Conservation (phyloP, 257 asterid species). For the Voacanga thouarsii region DNA sequence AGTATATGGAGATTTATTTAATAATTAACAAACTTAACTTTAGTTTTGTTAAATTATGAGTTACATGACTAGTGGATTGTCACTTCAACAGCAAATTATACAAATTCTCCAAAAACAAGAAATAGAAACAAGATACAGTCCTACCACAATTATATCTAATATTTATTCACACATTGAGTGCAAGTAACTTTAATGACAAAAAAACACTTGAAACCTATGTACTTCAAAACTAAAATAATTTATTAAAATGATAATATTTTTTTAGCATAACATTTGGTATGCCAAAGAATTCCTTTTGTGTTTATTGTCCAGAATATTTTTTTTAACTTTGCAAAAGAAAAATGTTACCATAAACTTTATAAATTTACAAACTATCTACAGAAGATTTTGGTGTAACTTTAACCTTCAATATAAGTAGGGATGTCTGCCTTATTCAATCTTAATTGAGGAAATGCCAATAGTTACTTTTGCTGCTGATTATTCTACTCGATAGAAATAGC, state of each 20-base stretch:
- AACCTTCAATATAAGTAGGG: neutral
- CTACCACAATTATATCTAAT: too few relatives aligned
- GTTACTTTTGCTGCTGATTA: constrained; percentile 55
- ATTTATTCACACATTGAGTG: neutral
- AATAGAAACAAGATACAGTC: too few relatives aligned
- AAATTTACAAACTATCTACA: neutral
- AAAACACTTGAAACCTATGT: too few relatives aligned
- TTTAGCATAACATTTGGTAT: neutral
- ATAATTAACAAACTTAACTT: too few relatives aligned
- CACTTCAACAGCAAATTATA: too few relatives aligned
- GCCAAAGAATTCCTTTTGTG: neutral
- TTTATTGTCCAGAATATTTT: constrained; percentile 13
- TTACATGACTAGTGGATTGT: too few relatives aligned
- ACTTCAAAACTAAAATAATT: too few relatives aligned
- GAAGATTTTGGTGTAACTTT: neutral
- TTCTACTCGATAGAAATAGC: constrained; percentile 67
- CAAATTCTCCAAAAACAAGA: too few relatives aligned
- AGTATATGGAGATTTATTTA: too few relatives aligned
- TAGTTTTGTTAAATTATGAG: too few relatives aligned
- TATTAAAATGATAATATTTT: neutral
- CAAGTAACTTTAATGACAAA: neutral
- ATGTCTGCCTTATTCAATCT: constrained; percentile 29
- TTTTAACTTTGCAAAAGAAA: neutral
- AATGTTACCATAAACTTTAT: neutral
- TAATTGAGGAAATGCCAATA: too few relatives aligned